phyloP scores from a whole-genome alignment of 1,284 basidiomycete species.

The Irpex sp. region DNA sequence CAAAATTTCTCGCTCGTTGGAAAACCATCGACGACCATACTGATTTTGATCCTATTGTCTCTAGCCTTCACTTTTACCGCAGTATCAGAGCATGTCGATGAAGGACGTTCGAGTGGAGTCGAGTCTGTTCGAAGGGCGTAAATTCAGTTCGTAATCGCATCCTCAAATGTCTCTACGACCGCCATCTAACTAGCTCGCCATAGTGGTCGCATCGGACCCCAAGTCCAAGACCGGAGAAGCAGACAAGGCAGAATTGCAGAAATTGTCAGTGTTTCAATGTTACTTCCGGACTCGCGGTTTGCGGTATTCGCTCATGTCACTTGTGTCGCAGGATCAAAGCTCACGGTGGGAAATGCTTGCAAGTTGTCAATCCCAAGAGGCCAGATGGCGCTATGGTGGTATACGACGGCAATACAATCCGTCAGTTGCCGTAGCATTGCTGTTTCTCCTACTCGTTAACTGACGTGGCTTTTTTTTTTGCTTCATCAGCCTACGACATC shows the following conservation, averaged over 20 bases:
- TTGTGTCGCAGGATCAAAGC: conserved; percentile 57
- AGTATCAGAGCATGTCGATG: conserved; percentile 60
- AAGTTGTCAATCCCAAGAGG: conserved; percentile 53
- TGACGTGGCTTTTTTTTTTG: not conserved
- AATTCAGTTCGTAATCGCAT: conserved; percentile 55
- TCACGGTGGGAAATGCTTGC: conserved; percentile 73
- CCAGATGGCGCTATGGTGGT: conserved; percentile 45
- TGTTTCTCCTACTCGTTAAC: not conserved
- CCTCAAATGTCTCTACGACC: not conserved
- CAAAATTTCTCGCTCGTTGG: not conserved
- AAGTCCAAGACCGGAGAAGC: conserved; percentile 65
- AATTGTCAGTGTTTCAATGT: conserved; percentile 41
- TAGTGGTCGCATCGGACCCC: conserved; percentile 78
- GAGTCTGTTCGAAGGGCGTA: conserved; percentile 68
- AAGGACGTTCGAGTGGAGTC: conserved; percentile 57
- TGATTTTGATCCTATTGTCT: not conserved
- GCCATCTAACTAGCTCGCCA: not conserved
- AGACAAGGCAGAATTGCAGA: conserved; percentile 63
- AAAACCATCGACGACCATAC: not conserved
- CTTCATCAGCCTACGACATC: conserved; percentile 56
- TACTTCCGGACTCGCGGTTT: not conserved
- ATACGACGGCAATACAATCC: conserved; percentile 61
- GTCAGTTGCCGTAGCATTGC: conserved; percentile 34
- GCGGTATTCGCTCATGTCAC: conserved; percentile 1
- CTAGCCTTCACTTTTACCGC: conserved; percentile 37